Evolutionary conservation across 1,139 yeast species (phyloP), one percentile per base, ranked within the genome.

Genomic region (Magnusiomyces tetraspermus): DNA sequence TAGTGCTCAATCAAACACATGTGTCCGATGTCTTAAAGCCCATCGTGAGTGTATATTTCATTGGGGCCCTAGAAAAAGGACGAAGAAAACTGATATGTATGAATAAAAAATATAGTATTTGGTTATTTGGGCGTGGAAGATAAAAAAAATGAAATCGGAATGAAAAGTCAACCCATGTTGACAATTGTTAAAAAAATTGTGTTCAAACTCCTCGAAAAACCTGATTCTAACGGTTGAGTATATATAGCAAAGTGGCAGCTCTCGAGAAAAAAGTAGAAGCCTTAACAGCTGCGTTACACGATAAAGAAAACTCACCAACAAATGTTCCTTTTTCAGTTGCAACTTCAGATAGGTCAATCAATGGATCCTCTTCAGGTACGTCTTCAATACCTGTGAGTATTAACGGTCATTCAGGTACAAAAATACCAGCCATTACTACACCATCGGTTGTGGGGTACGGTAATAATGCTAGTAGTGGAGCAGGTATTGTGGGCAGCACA

Each of bases 21-120:
- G 97, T 67, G 69, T 77, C 8, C 74, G 96, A 49, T 89, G 97
- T 65, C 59, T 77, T 36, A 85, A 81, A 63, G 75, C 85, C 26
- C 75, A 76, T 45, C 73, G 82, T 55, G 69, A 67, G 37, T 89
- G 97, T 69, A 82, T 82, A 54, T 81, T 85, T 52, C 88, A 85
- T 59, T 63, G 79, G 24, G 76, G 79, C 19, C 85, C 79, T 53
- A 73, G 82, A 8, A 71, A 83, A 49, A 77, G 83, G 59, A 76
- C 82, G 57, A 59, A 60, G 40, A 60, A 63, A 51, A 60, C 66
- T 4, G 70, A 66, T 54, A 60, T 61, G 61, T 61, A 59, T 54
- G 63, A 40, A 40, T 5, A 22, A 6, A 4, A 26, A 19, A 8
- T 21, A 37, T 15, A 23, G n/a, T 11, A 15, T 37, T 26, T 30